A percentile compares a stretch with the other conserved stretches of the same genome.
These are phyloP conservation scores for Dittrichia graveolens DNA, from an alignment of 129 eudicot genomes.

Conservation along the genomic window DNA sequence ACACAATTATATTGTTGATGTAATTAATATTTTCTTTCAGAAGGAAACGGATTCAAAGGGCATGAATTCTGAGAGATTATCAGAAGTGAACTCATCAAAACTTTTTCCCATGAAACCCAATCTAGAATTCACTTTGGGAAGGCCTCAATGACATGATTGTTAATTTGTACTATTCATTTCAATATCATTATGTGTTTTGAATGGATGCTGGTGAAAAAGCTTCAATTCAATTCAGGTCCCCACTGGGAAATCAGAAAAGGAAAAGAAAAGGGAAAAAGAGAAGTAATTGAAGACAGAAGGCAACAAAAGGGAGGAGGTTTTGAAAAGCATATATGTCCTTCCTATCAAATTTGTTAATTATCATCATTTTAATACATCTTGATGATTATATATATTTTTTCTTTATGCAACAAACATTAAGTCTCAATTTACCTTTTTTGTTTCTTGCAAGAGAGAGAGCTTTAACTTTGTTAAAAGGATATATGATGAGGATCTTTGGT, in stretches of 20 bases:
- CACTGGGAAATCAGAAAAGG: slow-evolving; percentile 46
- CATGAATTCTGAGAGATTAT: slow-evolving; percentile 60
- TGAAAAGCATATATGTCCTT: slow-evolving; percentile 35
- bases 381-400: background rate
- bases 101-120: slow-evolving; percentile 62
- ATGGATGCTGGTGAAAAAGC: slow-evolving; percentile 52
- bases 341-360: slow-evolving; percentile 23
- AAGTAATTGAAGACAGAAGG: slow-evolving; percentile 68
- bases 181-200: slow-evolving; percentile 47
- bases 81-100: slow-evolving; percentile 64
- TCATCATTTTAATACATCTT: slow-evolving; percentile 10
- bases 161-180: slow-evolving; percentile 49
- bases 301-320: slow-evolving; percentile 53
- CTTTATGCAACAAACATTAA: slow-evolving; percentile 23
- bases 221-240: slow-evolving; percentile 54
- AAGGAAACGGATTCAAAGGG: slow-evolving; percentile 61
- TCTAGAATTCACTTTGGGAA: slow-evolving; percentile 92
- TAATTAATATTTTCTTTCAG: slow-evolving; percentile 34
- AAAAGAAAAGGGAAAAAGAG: slow-evolving; percentile 41
- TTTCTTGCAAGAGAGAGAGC: slow-evolving; percentile 19
- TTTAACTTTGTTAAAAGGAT: slow-evolving; percentile 38
- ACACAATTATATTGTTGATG: background rate
- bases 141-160: slow-evolving; percentile 49
- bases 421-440: background rate
- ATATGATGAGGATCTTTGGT: slow-evolving; percentile 42